phyloP scores from a whole-genome alignment of 208 protist genomes.

The Leishmania mexicana region DNA sequence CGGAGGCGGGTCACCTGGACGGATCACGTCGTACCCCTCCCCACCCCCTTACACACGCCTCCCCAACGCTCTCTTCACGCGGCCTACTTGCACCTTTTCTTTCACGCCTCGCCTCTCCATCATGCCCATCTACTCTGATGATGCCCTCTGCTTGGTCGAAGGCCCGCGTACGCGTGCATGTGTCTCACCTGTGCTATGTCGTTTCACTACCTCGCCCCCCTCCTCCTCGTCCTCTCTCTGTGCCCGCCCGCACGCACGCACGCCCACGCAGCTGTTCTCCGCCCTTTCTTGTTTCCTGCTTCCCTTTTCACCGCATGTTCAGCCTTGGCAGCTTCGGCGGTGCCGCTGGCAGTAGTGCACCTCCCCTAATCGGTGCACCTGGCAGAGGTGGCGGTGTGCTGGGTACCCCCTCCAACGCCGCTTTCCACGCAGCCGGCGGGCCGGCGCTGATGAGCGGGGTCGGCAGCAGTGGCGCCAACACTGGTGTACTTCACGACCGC shows the following conservation, averaged over 20 bases:
- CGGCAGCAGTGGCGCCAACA: background rate
- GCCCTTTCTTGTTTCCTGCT: slow-evolving; percentile 1
- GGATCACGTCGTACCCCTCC: background rate
- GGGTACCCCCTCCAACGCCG: slow-evolving; percentile 1
- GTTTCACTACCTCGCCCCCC: background rate
- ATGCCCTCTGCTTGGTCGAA: background rate
- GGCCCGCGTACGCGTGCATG: background rate
- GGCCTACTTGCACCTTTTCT: background rate
- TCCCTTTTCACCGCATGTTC: slow-evolving; percentile 8
- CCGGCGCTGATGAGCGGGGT: background rate
- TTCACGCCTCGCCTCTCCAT: background rate
- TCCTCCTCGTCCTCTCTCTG: background rate
- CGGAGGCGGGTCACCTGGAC: background rate
- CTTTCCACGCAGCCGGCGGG: background rate
- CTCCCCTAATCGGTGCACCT: background rate
- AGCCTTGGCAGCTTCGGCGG: slow-evolving; percentile 2
- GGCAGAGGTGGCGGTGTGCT: slow-evolving; percentile 14
- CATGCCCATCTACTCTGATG: background rate
- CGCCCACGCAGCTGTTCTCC: background rate
- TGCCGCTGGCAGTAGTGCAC: slow-evolving; percentile 1
- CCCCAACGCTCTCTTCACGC: background rate
- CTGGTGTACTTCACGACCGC: background rate
- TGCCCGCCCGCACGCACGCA: background rate
- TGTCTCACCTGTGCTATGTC: background rate
- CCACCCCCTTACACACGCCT: background rate